Evolutionary conservation across 768 basidiomycete genomes (phyloP), one percentile per base, ranked within the genome.

Genomic region (Boletellus ananiceps): DNA sequence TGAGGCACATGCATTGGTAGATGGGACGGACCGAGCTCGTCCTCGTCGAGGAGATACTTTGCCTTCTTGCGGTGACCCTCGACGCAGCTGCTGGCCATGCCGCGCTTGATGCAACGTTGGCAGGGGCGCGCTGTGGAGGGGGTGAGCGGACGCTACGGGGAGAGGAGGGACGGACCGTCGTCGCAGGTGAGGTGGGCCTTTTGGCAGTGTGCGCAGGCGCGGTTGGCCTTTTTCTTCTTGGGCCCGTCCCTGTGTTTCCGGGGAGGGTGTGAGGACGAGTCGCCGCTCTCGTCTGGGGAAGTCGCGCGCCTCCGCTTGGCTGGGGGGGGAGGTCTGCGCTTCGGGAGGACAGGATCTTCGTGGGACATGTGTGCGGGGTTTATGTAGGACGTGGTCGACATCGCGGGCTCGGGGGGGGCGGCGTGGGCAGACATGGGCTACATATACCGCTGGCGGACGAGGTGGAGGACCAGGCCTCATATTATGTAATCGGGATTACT

Each of bases 171-270:
- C 89, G 66, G 63, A 96, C 95, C 83, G 63, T 97, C 95, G 67
- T 98, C 94, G 67, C 95, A 98, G n/a, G 95, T 98, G 57, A 98
- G 74, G 69, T 98, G 95, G 2, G 93, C 93, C 68, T 93, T 95
- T 71, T 97, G 94, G 68, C 95, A 98, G 58, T 92, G 89, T 54
- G 89, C 86, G 65, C 95, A 98, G 41, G 95, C 95, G 40, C 93
- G 82, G 59, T 81, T 89, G 0, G 93, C 92, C 69, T 94, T 93
- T 78, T 93, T 94, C 80, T 93, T 94, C 80, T 88, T 92, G 29
- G 86, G 87, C 1, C 82, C 83, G 47, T 88, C 85, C 64, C 82
- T 79, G 65, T 74, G 73, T 58, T 83, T 86, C 56, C 78, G 74
- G 8, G 69, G 68, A 12, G 59, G 68, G 31, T 72, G 66, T 18